Base-by-base conservation (phyloP, 331 rosid genomes). In the Ulmus americana region DNA sequence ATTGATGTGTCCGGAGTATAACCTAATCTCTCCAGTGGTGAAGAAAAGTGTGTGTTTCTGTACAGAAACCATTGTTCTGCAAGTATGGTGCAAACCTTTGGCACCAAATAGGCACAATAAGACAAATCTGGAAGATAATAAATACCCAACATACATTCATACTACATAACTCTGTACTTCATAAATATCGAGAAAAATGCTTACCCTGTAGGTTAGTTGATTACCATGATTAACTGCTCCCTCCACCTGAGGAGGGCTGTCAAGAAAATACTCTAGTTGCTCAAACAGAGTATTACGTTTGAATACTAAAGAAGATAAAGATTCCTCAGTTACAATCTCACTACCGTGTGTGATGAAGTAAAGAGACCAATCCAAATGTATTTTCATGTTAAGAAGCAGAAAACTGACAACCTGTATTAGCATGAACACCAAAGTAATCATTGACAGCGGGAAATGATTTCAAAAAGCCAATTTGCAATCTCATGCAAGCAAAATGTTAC, bases 201-300 rank as follows among this genome's bases (percentile, higher is more conserved):
- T 64, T 87, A 92, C 98, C 80, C 89, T 82, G 81, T 83, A 70
- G 64, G 83, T 81, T 65, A 92, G 94, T 74, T 78, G 96, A 81
- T 80, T 86, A 72, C 89, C 87, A 63, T 0, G 68, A 61, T 48
- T 82, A 70, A 64, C 65, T 63, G 41, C 81, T 61, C 70, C 90
- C 67, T 71, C 86, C 69, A 45, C 65, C 63, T 83, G 90, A 39
- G 77, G 39, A 64, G 82, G 83, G 56, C 64, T 63, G 83, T 83
- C 73, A 69, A 89, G 84, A 65, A 75, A 77, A 79, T 77, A 83
- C 69, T 67, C 76, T 72, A 92, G 83, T 79, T 83, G 94, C 71
- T 86, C 85, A 44, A 83, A 77, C 76, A 92, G 65, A 39, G 76
- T 77, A 70, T 82, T 78, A 10, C 95, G 87, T 73, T 85, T 88